These are phyloP conservation scores for Striga hermonthica DNA, from an alignment of 305 asterid species.

Conservation along the genomic window DNA sequence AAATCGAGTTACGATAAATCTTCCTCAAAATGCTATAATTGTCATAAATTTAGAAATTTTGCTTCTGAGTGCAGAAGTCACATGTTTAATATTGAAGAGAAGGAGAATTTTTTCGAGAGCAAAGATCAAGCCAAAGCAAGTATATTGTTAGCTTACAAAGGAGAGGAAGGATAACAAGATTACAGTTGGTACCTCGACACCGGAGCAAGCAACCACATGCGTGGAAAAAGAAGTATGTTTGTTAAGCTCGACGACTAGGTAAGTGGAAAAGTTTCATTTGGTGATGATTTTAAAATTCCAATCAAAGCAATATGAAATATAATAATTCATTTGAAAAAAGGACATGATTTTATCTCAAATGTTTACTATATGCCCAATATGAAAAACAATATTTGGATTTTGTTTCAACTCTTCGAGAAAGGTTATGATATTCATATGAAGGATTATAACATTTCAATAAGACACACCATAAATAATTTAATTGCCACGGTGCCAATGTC, in stretches of 20 bases:
- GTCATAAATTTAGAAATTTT: constrained; percentile 27
- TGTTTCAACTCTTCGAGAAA: not conserved
- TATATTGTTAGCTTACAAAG: no score
- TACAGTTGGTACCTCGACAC: constrained; percentile 24
- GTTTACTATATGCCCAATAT: constrained; percentile 11
- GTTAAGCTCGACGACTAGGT: constrained; percentile 18
- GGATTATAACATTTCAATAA: no score
- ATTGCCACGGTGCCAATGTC: not conserved
- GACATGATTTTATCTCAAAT: not conserved
- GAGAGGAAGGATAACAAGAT: not conserved
- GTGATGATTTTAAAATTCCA: constrained; percentile 1
- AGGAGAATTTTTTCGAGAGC: constrained; percentile 12
- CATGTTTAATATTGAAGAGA: not conserved
- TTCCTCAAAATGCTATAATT: constrained; percentile 30
- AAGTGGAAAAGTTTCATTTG: constrained; percentile 7
- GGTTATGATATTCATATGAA: not conserved
- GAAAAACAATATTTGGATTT: not conserved
- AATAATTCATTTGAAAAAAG: not conserved
- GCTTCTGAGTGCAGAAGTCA: constrained; percentile 29
- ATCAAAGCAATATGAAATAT: not conserved
- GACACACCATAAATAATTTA: no score
- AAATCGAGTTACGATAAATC: no score
- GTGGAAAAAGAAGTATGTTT: constrained; percentile 9
- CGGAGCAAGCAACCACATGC: constrained; percentile 7
- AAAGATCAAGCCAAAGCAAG: no score